These are phyloP conservation scores for Trichoderma sp. DNA, from an alignment of 2,329 filamentous ascomycete genomes.

Conservation along the genomic window DNA sequence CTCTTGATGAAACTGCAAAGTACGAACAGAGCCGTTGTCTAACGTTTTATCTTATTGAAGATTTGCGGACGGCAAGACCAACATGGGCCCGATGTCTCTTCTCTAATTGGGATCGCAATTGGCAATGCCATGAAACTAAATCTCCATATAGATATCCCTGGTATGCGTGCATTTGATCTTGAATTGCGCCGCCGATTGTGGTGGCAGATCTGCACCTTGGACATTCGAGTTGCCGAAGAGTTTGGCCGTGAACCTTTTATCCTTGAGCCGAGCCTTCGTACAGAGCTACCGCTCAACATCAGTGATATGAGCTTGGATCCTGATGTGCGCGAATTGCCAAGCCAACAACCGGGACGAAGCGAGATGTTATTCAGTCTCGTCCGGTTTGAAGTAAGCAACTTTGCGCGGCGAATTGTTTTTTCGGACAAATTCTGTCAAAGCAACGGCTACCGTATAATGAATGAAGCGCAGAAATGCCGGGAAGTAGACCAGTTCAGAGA, in stretches of 20 bases:
- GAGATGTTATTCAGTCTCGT: conserved; percentile 22
- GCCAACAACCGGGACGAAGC: conserved; percentile 4
- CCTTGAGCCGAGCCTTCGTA: not conserved
- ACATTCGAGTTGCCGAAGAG: conserved; percentile 51
- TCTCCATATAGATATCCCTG: conserved; percentile 25
- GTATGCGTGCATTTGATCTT: conserved; percentile 48
- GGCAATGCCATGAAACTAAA: conserved; percentile 24
- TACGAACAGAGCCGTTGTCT: not conserved
- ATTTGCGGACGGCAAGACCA: conserved; percentile 12
- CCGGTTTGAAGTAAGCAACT: conserved; percentile 19
- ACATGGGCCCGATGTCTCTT: conserved; percentile 16
- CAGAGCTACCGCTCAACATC: conserved; percentile 9
- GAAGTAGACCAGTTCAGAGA: not conserved
- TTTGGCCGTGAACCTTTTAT: conserved; percentile 38
- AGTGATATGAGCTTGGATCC: not conserved
- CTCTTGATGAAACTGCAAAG: no score
- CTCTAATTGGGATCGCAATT: conserved; percentile 21
- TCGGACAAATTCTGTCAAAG: conserved; percentile 12
- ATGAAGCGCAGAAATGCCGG: not conserved
- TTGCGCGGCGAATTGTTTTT: conserved; percentile 10
- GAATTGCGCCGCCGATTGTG: conserved; percentile 53
- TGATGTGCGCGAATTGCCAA: not conserved
- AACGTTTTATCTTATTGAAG: not conserved
- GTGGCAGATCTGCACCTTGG: conserved; percentile 51
- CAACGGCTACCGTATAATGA: not conserved